phyloP scores from a whole-genome alignment of 2,329 filamentous ascomycete species.

The Apiospora sp. region DNA sequence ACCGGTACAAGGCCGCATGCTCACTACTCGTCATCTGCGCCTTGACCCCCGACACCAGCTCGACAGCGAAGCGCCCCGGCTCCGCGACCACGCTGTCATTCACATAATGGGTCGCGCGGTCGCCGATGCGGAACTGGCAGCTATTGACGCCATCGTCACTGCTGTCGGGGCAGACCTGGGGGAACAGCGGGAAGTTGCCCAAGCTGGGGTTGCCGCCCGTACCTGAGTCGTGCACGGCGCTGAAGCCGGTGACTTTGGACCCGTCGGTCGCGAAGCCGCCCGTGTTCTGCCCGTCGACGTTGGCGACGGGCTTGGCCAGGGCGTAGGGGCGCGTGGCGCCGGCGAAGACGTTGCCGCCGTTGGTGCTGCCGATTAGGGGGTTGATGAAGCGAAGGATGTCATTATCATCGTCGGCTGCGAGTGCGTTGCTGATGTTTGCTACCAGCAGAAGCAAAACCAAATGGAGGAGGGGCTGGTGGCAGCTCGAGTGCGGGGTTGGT shows the following conservation, averaged over 20 bases:
- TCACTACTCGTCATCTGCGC: conserved; percentile 69
- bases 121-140: conserved; percentile 60
- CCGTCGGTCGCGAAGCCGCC: conserved; percentile 57
- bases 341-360: conserved; percentile 66
- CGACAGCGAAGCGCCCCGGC: conserved; percentile 67
- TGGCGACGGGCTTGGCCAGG: conserved; percentile 63
- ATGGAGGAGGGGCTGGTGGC: not conserved
- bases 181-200: conserved; percentile 56
- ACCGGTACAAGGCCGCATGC: conserved; percentile 67
- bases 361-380: conserved; percentile 62
- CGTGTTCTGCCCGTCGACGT: conserved; percentile 56
- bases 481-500: not conserved
- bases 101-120: conserved; percentile 51
- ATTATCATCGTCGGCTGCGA: conserved; percentile 22
- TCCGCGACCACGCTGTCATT: conserved; percentile 54
- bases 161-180: conserved; percentile 48
- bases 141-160: conserved; percentile 62
- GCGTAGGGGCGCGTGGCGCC: conserved; percentile 63
- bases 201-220: conserved; percentile 54
- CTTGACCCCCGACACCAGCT: conserved; percentile 58
- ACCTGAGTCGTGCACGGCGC: conserved; percentile 53
- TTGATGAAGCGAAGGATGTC: conserved; percentile 45
- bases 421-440: not conserved
- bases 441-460: not conserved
- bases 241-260: conserved; percentile 58